Conservation (phyloP, 192 early-diverging fungal species). For the Geranomyces michiganensis region DNA sequence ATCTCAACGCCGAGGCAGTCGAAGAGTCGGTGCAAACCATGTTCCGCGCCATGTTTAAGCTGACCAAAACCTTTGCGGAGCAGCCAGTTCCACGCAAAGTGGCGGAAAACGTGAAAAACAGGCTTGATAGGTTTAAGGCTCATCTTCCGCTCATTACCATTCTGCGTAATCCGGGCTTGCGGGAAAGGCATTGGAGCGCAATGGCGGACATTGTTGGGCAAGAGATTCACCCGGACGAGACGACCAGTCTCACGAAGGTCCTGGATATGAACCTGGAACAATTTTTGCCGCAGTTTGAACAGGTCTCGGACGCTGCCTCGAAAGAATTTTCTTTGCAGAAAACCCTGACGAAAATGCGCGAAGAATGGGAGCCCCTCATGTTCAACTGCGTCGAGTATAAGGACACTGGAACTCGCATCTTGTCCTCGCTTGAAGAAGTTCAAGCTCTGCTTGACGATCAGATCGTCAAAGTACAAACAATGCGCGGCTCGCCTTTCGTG, state of each 20-base stretch:
- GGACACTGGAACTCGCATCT: constrained; percentile 60
- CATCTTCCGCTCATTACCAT: constrained; percentile 57
- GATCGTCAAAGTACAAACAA: constrained; percentile 67
- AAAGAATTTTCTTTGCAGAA: constrained; percentile 64
- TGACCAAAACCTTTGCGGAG: constrained; percentile 56
- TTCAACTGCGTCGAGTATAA: constrained; percentile 64
- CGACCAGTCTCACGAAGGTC: constrained; percentile 55
- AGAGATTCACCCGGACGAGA: constrained; percentile 56
- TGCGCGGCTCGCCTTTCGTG: constrained; percentile 62
- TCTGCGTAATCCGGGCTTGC: constrained; percentile 59
- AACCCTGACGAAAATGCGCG: constrained; percentile 58
- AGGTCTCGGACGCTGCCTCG: constrained; percentile 60
- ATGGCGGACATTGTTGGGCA: constrained; percentile 62
- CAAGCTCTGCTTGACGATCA: constrained; percentile 64
- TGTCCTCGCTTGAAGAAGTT: constrained; percentile 63
- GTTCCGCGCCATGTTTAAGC: constrained; percentile 59
- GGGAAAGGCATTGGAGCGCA: constrained; percentile 57
- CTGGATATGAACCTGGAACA: constrained; percentile 54
- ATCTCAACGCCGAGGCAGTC: constrained; percentile 58
- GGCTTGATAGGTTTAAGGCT: constrained; percentile 60
- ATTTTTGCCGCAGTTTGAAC: constrained; percentile 55
- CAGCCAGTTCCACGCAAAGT: constrained; percentile 62
- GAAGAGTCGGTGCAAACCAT: constrained; percentile 53
- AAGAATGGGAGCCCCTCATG: constrained; percentile 60
- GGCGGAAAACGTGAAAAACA: constrained; percentile 63